phyloP scores from a whole-genome alignment of 2,329 filamentous ascomycete species.

The Chaetomium globosum region DNA sequence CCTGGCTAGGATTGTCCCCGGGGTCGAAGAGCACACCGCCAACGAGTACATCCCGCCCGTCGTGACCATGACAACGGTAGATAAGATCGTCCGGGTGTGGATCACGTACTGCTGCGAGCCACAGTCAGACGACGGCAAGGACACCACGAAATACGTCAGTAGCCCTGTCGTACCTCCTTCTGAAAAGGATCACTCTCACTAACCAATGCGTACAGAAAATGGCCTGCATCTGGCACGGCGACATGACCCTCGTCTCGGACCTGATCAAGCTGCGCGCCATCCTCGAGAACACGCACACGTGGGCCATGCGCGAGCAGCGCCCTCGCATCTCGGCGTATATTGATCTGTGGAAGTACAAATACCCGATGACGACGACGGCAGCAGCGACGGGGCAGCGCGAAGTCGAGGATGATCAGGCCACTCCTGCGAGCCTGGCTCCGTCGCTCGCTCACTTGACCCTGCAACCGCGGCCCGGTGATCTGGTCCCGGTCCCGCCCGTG shows the following conservation, averaged over 20 bases:
- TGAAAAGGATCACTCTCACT: background rate
- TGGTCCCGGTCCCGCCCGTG: background rate
- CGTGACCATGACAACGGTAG: slow-evolving; percentile 14
- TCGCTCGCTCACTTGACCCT: background rate
- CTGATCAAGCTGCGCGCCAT: slow-evolving; percentile 9
- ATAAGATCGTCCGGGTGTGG: slow-evolving; percentile 11
- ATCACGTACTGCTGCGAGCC: slow-evolving; percentile 2
- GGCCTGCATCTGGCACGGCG: slow-evolving; percentile 20
- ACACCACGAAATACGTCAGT: slow-evolving; percentile 5
- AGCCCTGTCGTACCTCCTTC: background rate
- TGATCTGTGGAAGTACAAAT: slow-evolving; percentile 15
- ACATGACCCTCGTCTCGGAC: slow-evolving; percentile 11
- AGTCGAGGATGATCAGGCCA: background rate
- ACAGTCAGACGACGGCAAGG: background rate
- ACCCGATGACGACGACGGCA: background rate
- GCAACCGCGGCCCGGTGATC: background rate
- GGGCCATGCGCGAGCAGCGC: slow-evolving; percentile 15
- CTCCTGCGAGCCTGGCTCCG: background rate
- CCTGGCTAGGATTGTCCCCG: background rate
- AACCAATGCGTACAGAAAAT: background rate
- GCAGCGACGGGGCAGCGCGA: too few species aligned
- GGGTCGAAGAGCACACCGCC: background rate
- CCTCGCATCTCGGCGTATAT: slow-evolving; percentile 19
- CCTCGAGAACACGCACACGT: slow-evolving; percentile 12
- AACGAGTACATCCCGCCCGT: slow-evolving; percentile 18